Percentiles rank a stretch among this genome's conserved stretches.
Evolutionary conservation across 179 eudicot species (phyloP).

Genomic region (Vitellaria paradoxa): DNA sequence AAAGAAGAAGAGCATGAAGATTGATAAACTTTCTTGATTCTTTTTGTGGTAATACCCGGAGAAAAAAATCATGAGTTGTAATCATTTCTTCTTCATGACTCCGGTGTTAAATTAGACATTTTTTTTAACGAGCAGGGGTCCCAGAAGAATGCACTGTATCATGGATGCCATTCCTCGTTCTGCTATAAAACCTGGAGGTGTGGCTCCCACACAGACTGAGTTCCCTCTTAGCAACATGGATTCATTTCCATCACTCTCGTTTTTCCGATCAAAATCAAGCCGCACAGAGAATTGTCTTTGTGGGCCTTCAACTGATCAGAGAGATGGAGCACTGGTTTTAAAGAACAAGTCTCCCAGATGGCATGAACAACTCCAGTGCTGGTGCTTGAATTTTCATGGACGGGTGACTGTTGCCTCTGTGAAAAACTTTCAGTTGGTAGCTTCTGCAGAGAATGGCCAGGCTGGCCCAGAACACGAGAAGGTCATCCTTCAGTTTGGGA

Average conservation of each 20-base stretch:
- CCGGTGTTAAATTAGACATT: background rate
- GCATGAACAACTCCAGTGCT: slow-evolving; percentile 95
- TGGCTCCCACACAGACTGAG: slow-evolving; percentile 74
- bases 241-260: slow-evolving; percentile 58
- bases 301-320: slow-evolving; percentile 29
- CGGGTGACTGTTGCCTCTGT: slow-evolving; percentile 94
- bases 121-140: slow-evolving; percentile 50
- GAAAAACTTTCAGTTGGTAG: slow-evolving; percentile 88
- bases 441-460: slow-evolving; percentile 50
- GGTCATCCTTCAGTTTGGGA: slow-evolving; percentile 86
- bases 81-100: background rate
- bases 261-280: slow-evolving; percentile 61
- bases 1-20: background rate
- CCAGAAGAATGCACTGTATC: slow-evolving; percentile 79
- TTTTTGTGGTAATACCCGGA: background rate
- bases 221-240: slow-evolving; percentile 43
- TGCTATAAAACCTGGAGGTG: slow-evolving; percentile 73
- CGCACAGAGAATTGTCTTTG: slow-evolving; percentile 33
- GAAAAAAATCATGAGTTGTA: background rate
- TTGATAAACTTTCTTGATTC: background rate
- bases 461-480: slow-evolving; percentile 60
- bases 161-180: slow-evolving; percentile 77
- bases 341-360: slow-evolving; percentile 83
- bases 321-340: slow-evolving; percentile 44
- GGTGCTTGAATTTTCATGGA: slow-evolving; percentile 94